Evolutionary conservation across 2,329 filamentous ascomycete genomes (phyloP), one percentile per base, ranked within the genome.

Genomic region (Neopestalotiopsis sp.): DNA sequence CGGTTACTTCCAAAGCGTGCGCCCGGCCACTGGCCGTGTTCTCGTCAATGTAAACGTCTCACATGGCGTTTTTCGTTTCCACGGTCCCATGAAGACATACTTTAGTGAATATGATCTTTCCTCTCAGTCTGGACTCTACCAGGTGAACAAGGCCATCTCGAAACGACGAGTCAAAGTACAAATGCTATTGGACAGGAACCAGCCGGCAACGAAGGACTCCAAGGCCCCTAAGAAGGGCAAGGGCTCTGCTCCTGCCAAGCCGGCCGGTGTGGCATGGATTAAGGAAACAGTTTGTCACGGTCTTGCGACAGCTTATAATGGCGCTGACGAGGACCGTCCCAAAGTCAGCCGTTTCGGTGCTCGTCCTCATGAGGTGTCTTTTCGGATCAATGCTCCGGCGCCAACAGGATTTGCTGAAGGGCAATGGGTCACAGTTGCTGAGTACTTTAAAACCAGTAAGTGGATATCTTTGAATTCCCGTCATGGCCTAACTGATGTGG

Each of bases 31-130:
- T 0, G 86, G 86, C 2, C 81, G 86, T 0, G 72, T 89, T 1
- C 80, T 90, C 0, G 77, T 89, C 32, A 90, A 90, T 70, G 80
- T 81, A 61, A 89, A 90, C 68, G 84, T 88, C 10, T 84, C 85
- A 0, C 84, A 88, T 70, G 84, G 83, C 3, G 81, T 88, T 20
- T 68, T 69, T 60, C 65, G 68, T 4, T 74, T 78, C 3, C 71
- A 77, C 2, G 81, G 84, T 1, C 69, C 69, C 0, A 71, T 87
- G 2, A 71, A 72, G 0, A 69, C 78, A 0, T 71, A 86, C 4
- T 82, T 84, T 30, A 49, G 70, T 2, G 58, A 67, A 28, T 72
- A 60, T 40, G 59, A 67, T 9, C 34, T 69, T 10, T 60, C 63
- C 2, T 7, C 40, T n/a, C 17, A 63, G 13, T 1, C 14, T 10